These are phyloP conservation scores for Sphagnum magellanicum DNA, from an alignment of 228 moss, liverwort and hornwort genomes.

Conservation along the genomic window DNA sequence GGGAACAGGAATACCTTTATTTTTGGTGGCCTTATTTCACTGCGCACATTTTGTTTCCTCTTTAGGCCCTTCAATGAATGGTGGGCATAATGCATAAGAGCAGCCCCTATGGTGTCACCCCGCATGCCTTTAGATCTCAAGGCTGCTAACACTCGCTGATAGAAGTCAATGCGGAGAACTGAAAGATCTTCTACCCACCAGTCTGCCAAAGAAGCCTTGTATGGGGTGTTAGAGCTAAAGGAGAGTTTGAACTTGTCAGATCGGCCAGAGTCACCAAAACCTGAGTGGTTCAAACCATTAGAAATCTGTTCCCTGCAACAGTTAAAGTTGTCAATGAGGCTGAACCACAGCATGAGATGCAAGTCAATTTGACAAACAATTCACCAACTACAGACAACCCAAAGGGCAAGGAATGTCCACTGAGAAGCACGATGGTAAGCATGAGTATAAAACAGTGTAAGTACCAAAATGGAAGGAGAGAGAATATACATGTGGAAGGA, in stretches of 20 bases:
- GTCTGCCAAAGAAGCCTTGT: constrained; percentile 44
- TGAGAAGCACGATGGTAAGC: too few species aligned
- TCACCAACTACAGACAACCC: too few species aligned
- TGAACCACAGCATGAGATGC: too few species aligned
- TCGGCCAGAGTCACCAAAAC: constrained; percentile 43
- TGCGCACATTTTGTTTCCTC: constrained; percentile 57
- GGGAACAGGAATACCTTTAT: constrained; percentile 30
- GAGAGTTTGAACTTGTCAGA: constrained; percentile 66
- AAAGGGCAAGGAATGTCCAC: too few species aligned
- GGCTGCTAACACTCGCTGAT: constrained; percentile 52
- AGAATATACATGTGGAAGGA: too few species aligned
- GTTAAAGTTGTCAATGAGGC: too few species aligned
- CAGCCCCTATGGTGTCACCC: constrained; percentile 59
- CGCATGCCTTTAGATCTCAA: constrained; percentile 55
- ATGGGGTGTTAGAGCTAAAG: constrained; percentile 27
- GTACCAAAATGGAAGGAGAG: too few species aligned
- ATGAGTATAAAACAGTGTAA: too few species aligned
- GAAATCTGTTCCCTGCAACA: constrained; percentile 44
- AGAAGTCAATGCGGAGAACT: constrained; percentile 58
- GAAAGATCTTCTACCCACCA: constrained; percentile 70
- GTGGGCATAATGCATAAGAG: constrained; percentile 63
- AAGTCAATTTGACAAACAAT: too few species aligned
- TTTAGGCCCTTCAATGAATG: constrained; percentile 61
- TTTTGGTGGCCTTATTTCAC: constrained; percentile 54
- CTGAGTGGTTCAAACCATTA: constrained; percentile 34